Base-by-base conservation (phyloP, 2,329 filamentous ascomycete species). In the Pyrenophora tritici-repentis region DNA sequence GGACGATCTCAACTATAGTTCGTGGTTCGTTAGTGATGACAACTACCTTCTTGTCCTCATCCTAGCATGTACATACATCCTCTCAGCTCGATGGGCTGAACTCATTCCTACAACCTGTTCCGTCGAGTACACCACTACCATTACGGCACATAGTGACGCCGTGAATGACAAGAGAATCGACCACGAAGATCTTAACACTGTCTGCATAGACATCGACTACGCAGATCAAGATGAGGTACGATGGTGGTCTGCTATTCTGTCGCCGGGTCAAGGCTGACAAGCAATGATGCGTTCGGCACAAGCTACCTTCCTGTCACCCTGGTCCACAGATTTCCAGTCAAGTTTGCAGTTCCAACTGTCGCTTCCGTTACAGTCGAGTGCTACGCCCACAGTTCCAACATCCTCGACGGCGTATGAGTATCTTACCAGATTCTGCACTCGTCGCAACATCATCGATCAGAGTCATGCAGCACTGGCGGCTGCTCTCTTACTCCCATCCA, bases 381-480 rank as follows among this genome's bases (percentile, higher is more conserved):
- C 7, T 22, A 4, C 7, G 20, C 20, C 20, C 9, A 29, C 38
- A 7, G 13, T 4, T n/a, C n/a, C 38, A 17, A 40, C 38, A 40
- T 40, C 26, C 20, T 29, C 13, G 14, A 22, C 26, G 29, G 38
- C 38, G 4, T 40, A 8, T 6, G 22, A 22, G 20, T 40, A 29
- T 40, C 38, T 40, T 12, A 40, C 13, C 13, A 40, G 22, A n/a
- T 40, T 44, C 17, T 43, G 32, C 13, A 43, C 32, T 36, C 41
- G 32, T 36, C 32, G 36, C 32, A 29, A 43, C 14, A 43, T 36
- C 9, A n/a, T 36, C 18, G 32, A 43, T 43, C 32, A 43, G 31
- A 36, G 41, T 20, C 13, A 43, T 36, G 41, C 41, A 7, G 32
- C 41, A 2, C 36, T 43, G 5, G 18, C 41, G 29, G 39, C 24